These are phyloP conservation scores for Climacium dendroides DNA, from an alignment of 225 moss, liverwort and hornwort species.

Conservation along the genomic window DNA sequence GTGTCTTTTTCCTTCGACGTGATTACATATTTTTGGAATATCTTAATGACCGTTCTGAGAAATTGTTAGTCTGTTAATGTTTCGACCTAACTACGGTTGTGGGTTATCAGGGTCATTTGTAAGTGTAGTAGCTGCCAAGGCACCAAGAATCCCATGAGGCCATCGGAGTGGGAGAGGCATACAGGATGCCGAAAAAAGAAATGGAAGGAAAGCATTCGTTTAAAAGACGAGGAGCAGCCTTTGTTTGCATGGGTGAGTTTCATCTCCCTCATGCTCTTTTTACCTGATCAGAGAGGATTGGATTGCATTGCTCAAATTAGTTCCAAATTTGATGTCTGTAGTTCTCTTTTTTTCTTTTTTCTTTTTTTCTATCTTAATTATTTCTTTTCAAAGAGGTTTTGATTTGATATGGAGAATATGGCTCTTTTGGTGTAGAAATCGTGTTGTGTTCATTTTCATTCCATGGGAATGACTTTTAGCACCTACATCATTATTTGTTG, in stretches of 20 bases:
- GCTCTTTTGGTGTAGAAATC: not conserved
- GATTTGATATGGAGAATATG: not conserved
- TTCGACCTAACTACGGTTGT: not conserved
- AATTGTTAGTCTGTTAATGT: not conserved
- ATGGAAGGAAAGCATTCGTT: constrained; percentile 98
- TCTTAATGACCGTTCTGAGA: not conserved
- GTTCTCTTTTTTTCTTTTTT: not conserved
- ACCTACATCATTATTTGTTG: not conserved
- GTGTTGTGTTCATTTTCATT: not conserved
- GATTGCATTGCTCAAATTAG: not conserved
- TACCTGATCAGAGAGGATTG: not conserved
- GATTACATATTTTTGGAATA: not conserved
- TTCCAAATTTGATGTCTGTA: not conserved
- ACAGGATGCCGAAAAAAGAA: constrained; percentile 99
- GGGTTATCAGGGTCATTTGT: constrained; percentile 71
- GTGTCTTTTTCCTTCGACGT: not conserved
- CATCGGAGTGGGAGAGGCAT: constrained; percentile 99
- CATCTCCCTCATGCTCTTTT: not conserved
- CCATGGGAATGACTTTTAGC: not conserved
- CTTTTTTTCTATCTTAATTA: not conserved
- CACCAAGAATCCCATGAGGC: constrained; percentile 68
- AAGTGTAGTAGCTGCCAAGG: constrained; percentile 69
- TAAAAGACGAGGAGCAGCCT: constrained; percentile 53
- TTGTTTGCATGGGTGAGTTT: constrained; percentile 71
- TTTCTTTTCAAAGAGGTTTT: not conserved